These are phyloP conservation scores for Phytophthora melonis DNA, from an alignment of 352 stramenopile species.

Conservation along the genomic window DNA sequence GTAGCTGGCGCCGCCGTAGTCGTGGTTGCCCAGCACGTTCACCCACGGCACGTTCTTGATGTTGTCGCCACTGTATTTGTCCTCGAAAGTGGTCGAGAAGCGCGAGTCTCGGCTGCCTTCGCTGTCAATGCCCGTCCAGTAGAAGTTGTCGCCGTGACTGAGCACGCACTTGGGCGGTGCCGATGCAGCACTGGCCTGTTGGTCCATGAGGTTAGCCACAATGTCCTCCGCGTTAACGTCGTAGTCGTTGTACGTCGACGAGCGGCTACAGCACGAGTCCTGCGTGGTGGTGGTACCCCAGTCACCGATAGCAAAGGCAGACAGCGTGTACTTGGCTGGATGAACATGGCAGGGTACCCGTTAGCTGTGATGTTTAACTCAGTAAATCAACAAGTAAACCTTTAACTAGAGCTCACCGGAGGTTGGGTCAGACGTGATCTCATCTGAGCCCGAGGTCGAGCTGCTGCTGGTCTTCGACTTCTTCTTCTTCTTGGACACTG, in stretches of 20 bases:
- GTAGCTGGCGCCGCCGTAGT: constrained; percentile 80
- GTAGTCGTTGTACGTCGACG: constrained; percentile 53
- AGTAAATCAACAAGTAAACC: not conserved
- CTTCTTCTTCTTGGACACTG: constrained; percentile 43
- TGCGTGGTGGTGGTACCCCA: constrained; percentile 57
- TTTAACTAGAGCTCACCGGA: constrained; percentile 27
- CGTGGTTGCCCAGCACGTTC: constrained; percentile 84
- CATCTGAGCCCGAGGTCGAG: constrained; percentile 30
- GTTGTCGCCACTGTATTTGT: constrained; percentile 61
- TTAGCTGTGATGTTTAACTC: not conserved
- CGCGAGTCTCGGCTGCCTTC: constrained; percentile 54
- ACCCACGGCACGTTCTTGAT: constrained; percentile 73
- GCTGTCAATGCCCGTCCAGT: constrained; percentile 78
- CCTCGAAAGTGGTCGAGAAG: constrained; percentile 79
- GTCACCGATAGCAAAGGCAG: constrained; percentile 68
- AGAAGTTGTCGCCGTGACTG: constrained; percentile 86
- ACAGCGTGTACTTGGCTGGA: constrained; percentile 48
- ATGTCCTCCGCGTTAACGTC: constrained; percentile 60
- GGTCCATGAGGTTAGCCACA: constrained; percentile 58
- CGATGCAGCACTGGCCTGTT: constrained; percentile 47
- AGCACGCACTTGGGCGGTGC: constrained; percentile 69
- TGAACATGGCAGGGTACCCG: not conserved
- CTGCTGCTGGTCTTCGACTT: constrained; percentile 21
- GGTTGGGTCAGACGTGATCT: constrained; percentile 67
- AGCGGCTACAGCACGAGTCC: constrained; percentile 63